Evolutionary conservation across 75 land plant genomes (phyloP).

Genomic region (Pseudotsuga menziesii): DNA sequence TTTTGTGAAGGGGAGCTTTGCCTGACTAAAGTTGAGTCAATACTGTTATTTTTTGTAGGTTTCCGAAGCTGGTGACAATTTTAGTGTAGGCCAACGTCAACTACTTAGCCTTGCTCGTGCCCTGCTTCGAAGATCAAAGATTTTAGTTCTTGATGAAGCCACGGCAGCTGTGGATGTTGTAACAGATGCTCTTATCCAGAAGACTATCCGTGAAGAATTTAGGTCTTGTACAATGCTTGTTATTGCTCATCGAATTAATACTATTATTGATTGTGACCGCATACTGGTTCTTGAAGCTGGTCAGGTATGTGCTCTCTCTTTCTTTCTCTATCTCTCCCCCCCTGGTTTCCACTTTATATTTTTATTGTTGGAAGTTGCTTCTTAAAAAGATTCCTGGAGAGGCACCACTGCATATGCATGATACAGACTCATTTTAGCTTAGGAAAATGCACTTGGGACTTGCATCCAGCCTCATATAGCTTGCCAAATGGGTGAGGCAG

Average conservation of each 20-base stretch:
- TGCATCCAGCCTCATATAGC: too few species aligned
- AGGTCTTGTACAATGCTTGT: slow-evolving; percentile 96
- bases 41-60: slow-evolving; percentile 37
- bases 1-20: background rate
- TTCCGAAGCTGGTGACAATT: slow-evolving; percentile 91
- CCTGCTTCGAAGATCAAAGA: slow-evolving; percentile 83
- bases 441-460: too few species aligned
- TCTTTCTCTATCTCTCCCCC: background rate
- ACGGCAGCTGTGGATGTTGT: slow-evolving; percentile 99
- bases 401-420: too few species aligned
- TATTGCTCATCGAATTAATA: slow-evolving; percentile 94
- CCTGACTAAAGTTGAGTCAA: background rate
- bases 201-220: slow-evolving; percentile 96
- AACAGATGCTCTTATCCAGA: slow-evolving; percentile 74
- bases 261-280: slow-evolving; percentile 92
- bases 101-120: slow-evolving; percentile 94
- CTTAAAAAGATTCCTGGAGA: background rate
- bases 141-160: slow-evolving; percentile 99
- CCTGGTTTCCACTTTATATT: too few species aligned
- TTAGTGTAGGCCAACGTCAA: slow-evolving; percentile 99
- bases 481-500: too few species aligned
- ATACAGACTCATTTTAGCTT: too few species aligned
- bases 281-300: slow-evolving; percentile 90
- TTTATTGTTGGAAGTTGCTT: background rate
- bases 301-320: slow-evolving; percentile 31